Evolutionary conservation across 2,329 filamentous ascomycete species (phyloP).

Genomic region (Fusarium sp.): DNA sequence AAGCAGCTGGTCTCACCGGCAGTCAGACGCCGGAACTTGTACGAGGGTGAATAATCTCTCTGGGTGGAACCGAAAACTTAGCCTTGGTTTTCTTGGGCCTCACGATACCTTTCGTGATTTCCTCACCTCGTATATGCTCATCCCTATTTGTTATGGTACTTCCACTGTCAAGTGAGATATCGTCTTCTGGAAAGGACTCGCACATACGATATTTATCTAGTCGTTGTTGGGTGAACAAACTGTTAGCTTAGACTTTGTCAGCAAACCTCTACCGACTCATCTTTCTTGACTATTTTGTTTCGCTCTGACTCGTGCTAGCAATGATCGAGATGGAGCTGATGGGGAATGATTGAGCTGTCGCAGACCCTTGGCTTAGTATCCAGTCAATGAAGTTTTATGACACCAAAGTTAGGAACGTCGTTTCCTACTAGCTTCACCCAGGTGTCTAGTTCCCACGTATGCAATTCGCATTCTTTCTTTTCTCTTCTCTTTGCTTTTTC

Average conservation of each 20-base stretch:
- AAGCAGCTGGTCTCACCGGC: neutral
- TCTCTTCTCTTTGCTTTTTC: slow-evolving; percentile 35
- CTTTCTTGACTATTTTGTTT: neutral
- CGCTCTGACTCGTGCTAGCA: neutral
- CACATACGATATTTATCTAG: neutral
- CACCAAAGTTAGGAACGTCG: neutral
- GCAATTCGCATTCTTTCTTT: slow-evolving; percentile 35
- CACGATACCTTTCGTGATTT: too few relatives aligned
- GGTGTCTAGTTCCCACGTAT: slow-evolving; percentile 22
- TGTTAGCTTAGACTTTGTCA: neutral
- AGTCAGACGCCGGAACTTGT: slow-evolving; percentile 2
- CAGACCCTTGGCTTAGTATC: neutral
- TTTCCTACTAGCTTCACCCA: slow-evolving; percentile 20
- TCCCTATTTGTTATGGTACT: neutral
- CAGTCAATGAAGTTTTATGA: neutral
- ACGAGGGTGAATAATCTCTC: neutral
- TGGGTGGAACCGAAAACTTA: slow-evolving; percentile 6
- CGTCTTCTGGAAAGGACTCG: slow-evolving; percentile 4
- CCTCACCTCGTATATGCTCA: neutral
- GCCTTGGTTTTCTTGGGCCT: neutral
- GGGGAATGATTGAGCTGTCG: neutral
- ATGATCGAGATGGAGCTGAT: slow-evolving; percentile 4
- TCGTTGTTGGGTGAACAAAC: neutral
- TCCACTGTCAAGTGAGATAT: neutral
- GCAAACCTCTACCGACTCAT: neutral